These are phyloP conservation scores for Lanmaoa rubissima DNA, from an alignment of 768 basidiomycete species.

Conservation along the genomic window DNA sequence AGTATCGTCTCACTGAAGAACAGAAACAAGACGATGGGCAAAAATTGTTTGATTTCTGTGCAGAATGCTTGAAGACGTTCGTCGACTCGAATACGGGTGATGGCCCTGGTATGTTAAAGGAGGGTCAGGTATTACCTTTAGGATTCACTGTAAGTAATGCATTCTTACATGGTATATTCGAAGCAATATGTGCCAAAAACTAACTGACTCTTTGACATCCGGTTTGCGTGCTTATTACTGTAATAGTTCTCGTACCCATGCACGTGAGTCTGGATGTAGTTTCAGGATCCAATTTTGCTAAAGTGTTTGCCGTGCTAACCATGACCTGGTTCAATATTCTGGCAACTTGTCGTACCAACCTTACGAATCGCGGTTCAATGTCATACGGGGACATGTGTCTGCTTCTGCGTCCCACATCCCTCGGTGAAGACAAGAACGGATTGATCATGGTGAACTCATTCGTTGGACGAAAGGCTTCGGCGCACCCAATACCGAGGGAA, in stretches of 20 bases:
- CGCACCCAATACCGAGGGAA: conserved; percentile 85
- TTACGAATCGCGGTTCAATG: neutral
- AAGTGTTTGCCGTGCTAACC: neutral
- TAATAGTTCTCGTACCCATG: conserved; percentile 94
- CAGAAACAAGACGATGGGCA: conserved; percentile 98
- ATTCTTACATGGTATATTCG: neutral
- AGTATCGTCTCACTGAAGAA: conserved; percentile 95
- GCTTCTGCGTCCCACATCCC: neutral
- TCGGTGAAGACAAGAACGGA: conserved; percentile 73
- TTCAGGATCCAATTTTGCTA: neutral
- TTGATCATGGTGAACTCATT: conserved; percentile 92
- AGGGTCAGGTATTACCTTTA: conserved; percentile 66
- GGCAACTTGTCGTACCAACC: neutral
- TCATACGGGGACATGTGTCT: neutral
- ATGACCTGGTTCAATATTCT: neutral
- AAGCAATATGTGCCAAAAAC: neutral
- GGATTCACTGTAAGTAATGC: conserved; percentile 86
- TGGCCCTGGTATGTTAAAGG: conserved; percentile 46
- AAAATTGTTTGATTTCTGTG: conserved; percentile 96
- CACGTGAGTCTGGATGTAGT: conserved; percentile 51
- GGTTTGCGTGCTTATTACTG: neutral
- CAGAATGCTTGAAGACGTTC: conserved; percentile 88
- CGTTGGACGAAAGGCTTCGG: conserved; percentile 99
- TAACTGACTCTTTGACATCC: conserved; percentile 7
- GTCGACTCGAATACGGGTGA: conserved; percentile 67